Evolutionary conservation across 2,329 filamentous ascomycete genomes (phyloP), one percentile per base, ranked within the genome.

Genomic region (Colletotrichum navitas): DNA sequence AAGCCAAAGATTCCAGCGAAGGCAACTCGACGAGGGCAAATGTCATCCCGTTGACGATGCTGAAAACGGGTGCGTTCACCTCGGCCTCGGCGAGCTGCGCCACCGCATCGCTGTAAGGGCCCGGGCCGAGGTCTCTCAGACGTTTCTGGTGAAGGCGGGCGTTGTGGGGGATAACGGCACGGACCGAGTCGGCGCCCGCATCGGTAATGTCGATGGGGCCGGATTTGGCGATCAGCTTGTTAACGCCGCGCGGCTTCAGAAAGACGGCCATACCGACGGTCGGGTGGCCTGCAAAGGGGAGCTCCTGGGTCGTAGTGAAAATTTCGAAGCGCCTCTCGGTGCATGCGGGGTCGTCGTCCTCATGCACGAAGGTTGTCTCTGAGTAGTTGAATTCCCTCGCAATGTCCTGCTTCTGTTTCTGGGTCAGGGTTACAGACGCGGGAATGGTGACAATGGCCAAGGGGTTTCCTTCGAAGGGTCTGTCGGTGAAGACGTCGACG

Each of bases 41-140:
- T 0, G 88, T 89, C 90, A 95, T 92, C 59, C 93, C 93, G 55
- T 89, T 89, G 45, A 94, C 92, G 56, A 94, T 88, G 74, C 88
- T 90, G 67, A 90, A 85, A 24, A 89, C 76, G 18, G 87, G 85
- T 11, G 86, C 83, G 14, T 75, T 71, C 41, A 82, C 74, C 79
- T 85, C 83, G 5, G 73, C 73, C 7, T 11, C 51, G 2, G 55
- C 63, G 2, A 73, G 64, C 3, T 56, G 66, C 1, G 32, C 21
- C 1, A 14, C 1, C 3, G 66, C n/a, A 34, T 52, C 26, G 32
- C 52, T 68, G 18, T 64, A 65, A 5, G 69, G 69, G 21, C 59
- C 61, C 3, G 52, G 52, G 14, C 65, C 65, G 11, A 72, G 59
- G 29, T 69, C 66, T 18, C 45, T 21, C 12, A 74, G 60, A 11